These are phyloP conservation scores for Litsea cubeba DNA, from an alignment of 164 flowering plant species.

Conservation along the genomic window DNA sequence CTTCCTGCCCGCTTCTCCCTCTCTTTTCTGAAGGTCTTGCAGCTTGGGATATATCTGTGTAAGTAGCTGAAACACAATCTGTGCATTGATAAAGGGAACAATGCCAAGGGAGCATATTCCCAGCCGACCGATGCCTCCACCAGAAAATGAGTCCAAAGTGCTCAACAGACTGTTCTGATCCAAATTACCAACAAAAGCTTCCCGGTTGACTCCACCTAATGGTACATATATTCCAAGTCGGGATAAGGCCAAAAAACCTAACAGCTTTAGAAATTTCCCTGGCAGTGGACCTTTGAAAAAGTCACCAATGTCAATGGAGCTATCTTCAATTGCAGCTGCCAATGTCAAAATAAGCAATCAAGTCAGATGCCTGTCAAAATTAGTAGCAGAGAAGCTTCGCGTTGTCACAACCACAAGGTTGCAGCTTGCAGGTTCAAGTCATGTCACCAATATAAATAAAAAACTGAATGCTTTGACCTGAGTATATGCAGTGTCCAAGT, in stretches of 20 bases:
- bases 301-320: slow-evolving; percentile 96
- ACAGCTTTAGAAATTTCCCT: slow-evolving; percentile 87
- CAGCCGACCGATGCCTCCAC: slow-evolving; percentile 97
- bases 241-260: slow-evolving; percentile 81
- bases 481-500: too few species aligned
- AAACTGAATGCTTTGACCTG: too few species aligned
- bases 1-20: slow-evolving; percentile 99
- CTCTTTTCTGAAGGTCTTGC: slow-evolving; percentile 99
- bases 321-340: slow-evolving; percentile 97
- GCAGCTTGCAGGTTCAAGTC: too few species aligned
- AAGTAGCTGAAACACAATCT: slow-evolving; percentile 96
- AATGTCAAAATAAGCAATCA: slow-evolving; percentile 23
- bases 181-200: slow-evolving; percentile 88
- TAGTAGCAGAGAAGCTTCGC: too few species aligned
- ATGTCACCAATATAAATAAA: too few species aligned
- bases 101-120: slow-evolving; percentile 98
- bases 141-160: slow-evolving; percentile 98
- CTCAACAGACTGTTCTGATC: slow-evolving; percentile 88
- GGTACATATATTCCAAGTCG: slow-evolving; percentile 93
- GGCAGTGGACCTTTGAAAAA: slow-evolving; percentile 98
- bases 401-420: too few species aligned
- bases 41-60: slow-evolving; percentile 89
- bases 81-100: slow-evolving; percentile 97
- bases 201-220: slow-evolving; percentile 95
- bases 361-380: not conserved